Conservation (phyloP, 139 green algal species). For the Chlorella sp. region DNA sequence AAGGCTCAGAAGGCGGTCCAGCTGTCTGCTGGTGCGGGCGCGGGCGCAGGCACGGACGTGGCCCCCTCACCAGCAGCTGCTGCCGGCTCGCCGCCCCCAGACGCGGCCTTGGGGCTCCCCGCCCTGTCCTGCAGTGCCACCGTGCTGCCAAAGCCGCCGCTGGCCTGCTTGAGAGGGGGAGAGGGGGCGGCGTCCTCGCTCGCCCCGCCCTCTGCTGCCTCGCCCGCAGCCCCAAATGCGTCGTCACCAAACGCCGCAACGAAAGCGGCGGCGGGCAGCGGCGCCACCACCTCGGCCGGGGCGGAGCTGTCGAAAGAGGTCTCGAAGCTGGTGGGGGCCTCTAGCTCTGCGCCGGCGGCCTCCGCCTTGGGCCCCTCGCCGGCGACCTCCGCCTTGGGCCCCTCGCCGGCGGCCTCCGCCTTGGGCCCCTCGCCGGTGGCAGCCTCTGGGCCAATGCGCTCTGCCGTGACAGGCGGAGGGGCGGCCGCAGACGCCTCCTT, state of each 20-base stretch:
- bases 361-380: background rate
- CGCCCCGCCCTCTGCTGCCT: background rate
- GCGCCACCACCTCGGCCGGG: background rate
- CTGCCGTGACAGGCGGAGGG: background rate
- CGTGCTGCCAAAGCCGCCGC: slow-evolving; percentile 15
- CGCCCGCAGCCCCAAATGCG: background rate
- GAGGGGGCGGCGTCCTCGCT: background rate
- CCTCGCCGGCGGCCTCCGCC: background rate
- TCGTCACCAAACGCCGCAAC: slow-evolving; percentile 17
- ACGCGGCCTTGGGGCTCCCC: background rate
- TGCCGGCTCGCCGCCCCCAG: background rate
- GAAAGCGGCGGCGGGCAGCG: background rate
- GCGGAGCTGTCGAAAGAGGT: background rate
- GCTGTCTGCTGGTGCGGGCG: background rate
- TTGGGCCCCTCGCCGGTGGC: background rate
- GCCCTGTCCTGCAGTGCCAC: background rate
- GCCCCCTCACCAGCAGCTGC: background rate
- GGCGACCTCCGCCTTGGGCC: background rate
- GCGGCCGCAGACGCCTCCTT: background rate
- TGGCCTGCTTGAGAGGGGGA: background rate
- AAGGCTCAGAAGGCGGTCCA: slow-evolving; percentile 12
- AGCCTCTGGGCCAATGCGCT: background rate
- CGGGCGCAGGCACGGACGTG: background rate
- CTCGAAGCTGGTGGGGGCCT: background rate
- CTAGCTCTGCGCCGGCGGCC: background rate